Base-by-base conservation (phyloP, 2,329 filamentous ascomycete genomes). In the Sarocladium strictum region DNA sequence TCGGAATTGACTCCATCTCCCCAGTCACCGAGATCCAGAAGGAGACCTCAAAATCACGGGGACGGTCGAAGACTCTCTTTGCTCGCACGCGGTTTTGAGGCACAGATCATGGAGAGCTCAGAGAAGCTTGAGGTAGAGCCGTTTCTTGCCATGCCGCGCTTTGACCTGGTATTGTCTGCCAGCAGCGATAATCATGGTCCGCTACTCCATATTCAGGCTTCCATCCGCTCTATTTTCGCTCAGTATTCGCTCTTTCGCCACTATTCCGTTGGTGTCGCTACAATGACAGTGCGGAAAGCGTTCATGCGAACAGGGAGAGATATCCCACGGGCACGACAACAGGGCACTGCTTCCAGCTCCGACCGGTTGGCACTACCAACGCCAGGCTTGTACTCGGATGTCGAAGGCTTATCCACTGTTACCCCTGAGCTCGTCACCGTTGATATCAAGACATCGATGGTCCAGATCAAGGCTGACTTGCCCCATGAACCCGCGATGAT, bases 201-300 rank as follows among this genome's bases (percentile, higher is more conserved):
- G 0, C 78, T 96, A 5, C 89, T 97, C 64, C 90, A 97, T 65
- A 72, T 97, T 41, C 90, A 95, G 60, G 88, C 90, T 0, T 83
- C 88, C 53, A 80, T 94, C 19, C 87, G 87, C 60, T 90, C 88
- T 5, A 72, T 99, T 2, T 83, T 89, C 57, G 65, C 96, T 7
- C 87, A 95, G 52, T 97, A 97, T 66, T 99, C 95, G 0, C 79
- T 99, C 0, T 96, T 95, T 67, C 86, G 92, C 3, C 92, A 96
- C 66, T 99, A 97, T 65, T 87, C 92, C 0, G 79, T 95, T 24
- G 89, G 90, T 1, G 84, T 97, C 57, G 94, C 93, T 9, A 74
- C 80, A 23, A 85, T 85, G 65, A 89, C 95, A 2, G 69, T 99
- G 23, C 79, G 79, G 54, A 84, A 84, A 63, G 86, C 87, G 0